Conservation (phyloP, 1,139 yeast species). For the Yamadazyma atlantica region DNA sequence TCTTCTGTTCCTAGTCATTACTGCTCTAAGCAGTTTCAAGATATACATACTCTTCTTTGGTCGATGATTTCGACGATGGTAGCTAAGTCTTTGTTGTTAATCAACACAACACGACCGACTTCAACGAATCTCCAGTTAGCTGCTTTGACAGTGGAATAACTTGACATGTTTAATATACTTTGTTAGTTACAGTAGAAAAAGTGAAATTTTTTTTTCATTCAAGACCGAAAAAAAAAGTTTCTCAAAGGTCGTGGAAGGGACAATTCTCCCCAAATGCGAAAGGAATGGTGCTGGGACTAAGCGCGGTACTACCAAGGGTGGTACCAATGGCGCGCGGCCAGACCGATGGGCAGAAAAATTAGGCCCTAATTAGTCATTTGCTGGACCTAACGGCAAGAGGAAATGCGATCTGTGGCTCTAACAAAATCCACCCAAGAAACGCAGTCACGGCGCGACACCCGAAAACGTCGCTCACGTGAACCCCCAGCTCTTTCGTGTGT, state of each 20-base stretch:
- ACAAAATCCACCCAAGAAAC: no score
- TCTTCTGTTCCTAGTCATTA: background rate
- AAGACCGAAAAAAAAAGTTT: slow-evolving; percentile 16
- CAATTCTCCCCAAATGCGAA: background rate
- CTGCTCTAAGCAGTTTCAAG: background rate
- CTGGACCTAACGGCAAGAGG: no score
- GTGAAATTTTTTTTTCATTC: slow-evolving; percentile 5
- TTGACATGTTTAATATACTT: slow-evolving; percentile 23
- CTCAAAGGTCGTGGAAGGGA: slow-evolving; percentile 5
- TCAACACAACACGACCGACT: slow-evolving; percentile 97
- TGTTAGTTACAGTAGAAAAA: slow-evolving; percentile 6
- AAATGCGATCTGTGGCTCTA: no score
- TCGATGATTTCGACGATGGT: slow-evolving; percentile 97
- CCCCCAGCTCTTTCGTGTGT: no score
- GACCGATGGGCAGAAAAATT: no score
- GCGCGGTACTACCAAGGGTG: background rate
- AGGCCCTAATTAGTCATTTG: no score
- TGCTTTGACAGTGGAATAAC: slow-evolving; percentile 77
- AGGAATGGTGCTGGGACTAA: background rate
- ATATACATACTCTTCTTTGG: slow-evolving; percentile 89
- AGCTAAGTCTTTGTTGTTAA: slow-evolving; percentile 83
- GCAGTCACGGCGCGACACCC: background rate
- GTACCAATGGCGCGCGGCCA: background rate
- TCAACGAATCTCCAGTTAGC: slow-evolving; percentile 99
- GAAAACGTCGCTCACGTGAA: background rate